A percentile compares a stretch with the other conserved stretches of the same genome.
Evolutionary conservation across 1,139 yeast species (phyloP).

Genomic region (Kodamaea ohmeri): DNA sequence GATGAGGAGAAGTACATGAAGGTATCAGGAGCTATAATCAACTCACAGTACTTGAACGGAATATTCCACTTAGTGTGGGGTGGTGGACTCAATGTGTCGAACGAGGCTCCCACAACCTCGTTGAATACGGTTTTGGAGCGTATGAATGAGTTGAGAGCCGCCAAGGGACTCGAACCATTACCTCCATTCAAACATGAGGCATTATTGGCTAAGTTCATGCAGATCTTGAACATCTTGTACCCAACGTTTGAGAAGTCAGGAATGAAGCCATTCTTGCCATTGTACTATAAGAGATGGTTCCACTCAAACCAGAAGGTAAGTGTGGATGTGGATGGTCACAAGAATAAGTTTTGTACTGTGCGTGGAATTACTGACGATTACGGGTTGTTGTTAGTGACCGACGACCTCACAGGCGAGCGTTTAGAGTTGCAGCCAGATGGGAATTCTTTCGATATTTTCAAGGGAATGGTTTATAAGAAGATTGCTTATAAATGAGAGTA

Average conservation of each 20-base stretch:
- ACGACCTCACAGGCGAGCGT: constrained; percentile 53
- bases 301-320: constrained; percentile 69
- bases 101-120: constrained; percentile 91
- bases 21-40: constrained; percentile 81
- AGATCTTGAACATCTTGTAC: constrained; percentile 61
- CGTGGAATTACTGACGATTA: constrained; percentile 80
- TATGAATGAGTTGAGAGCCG: constrained; percentile 50
- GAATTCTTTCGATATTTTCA: constrained; percentile 92
- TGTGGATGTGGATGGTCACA: constrained; percentile 48
- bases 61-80: constrained; percentile 73
- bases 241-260: constrained; percentile 62
- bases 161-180: constrained; percentile 40
- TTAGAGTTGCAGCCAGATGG: constrained; percentile 94
- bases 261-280: constrained; percentile 62
- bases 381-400: constrained; percentile 79
- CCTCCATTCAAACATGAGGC: constrained; percentile 58
- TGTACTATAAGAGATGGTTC: constrained; percentile 83
- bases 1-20: constrained; percentile 60
- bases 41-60: constrained; percentile 62
- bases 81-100: constrained; percentile 80
- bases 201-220: constrained; percentile 68
- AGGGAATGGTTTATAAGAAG: constrained; percentile 80
- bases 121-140: constrained; percentile 64
- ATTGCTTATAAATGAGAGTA: constrained; percentile 4
- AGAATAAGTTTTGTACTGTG: constrained; percentile 51